Base-by-base conservation (phyloP, 495 filamentous ascomycete species). In the Barbatosphaeria neglecta region DNA sequence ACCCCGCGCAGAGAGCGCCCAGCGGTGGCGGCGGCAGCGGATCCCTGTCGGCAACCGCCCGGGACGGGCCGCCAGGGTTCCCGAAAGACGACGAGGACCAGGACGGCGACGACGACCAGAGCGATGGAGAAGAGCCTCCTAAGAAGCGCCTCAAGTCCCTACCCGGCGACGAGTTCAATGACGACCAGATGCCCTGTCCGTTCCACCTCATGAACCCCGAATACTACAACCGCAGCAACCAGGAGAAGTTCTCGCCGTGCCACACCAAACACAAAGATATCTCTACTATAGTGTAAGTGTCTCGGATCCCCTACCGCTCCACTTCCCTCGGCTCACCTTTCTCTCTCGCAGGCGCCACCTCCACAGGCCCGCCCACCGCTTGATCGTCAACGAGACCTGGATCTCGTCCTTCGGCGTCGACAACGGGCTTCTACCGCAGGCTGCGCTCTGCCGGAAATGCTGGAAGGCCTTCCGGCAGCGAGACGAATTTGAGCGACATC, bases 181-280 rank as follows among this genome's bases (percentile, higher is more conserved):
- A 41, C 22, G 39, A 41, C 13, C 20, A 41, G 22, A 41, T 41
- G 39, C 39, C 39, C 8, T 41, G 39, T 22, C 39, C 25, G 24
- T 20, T 16, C 46, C 48, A 42, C 35, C n/a, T 41, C 22, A 20
- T 39, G 5, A 28, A 46, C 48, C 47, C 57, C 55, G 50, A 59
- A 47, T 23, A 43, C 31, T 43, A 8, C 28, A 42, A 45, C 37
- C 22, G 38, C 50, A 55, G 52, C 28, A 56, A 53, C 19, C 52
- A 49, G 20, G 57, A 63, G 11, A 62, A 55, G 28, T 65, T 57
- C 43, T 54, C 54, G 8, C 55, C 62, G 0, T 65, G 62, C 45
- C 62, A 65, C 37, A 56, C 62, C 7, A 18, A 47, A n/a, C 62
- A 63, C 44, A 52, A 56, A 44, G 57, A 65, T 17, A 63, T 65